Evolutionary conservation across 1,284 basidiomycete genomes (phyloP).

Genomic region (Ceratobasidium sp.): DNA sequence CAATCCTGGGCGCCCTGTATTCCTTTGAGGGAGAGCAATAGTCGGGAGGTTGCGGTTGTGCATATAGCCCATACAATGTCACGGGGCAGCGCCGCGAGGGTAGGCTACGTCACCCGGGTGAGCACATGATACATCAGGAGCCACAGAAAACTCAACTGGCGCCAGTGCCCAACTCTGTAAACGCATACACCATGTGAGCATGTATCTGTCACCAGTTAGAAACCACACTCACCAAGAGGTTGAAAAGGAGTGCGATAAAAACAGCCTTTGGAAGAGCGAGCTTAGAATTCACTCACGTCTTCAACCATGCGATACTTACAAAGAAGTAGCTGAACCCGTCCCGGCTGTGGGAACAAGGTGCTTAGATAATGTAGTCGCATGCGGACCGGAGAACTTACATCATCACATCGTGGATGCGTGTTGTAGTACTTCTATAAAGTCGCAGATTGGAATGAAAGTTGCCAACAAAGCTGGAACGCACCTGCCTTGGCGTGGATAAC

Average conservation of each 20-base stretch:
- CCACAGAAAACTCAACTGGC: conserved; percentile 22
- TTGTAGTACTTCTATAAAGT: background rate
- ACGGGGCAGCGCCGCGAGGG: conserved; percentile 34
- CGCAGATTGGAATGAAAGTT: background rate
- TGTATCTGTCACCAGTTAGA: background rate
- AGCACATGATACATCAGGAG: background rate
- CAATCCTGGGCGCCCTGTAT: conserved; percentile 29
- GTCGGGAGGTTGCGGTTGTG: conserved; percentile 43
- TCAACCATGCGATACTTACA: conserved; percentile 7
- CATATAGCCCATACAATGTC: conserved; percentile 42
- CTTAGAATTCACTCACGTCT: background rate
- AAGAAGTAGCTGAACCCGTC: conserved; percentile 42
- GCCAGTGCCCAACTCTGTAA: conserved; percentile 38
- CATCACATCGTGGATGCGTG: conserved; percentile 26
- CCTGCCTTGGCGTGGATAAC: conserved; percentile 36
- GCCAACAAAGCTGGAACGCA: background rate
- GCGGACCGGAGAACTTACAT: conserved; percentile 21
- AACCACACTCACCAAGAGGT: conserved; percentile 33
- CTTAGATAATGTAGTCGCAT: background rate
- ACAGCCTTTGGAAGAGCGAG: conserved; percentile 11
- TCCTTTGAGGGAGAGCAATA: conserved; percentile 41
- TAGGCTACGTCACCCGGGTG: conserved; percentile 13
- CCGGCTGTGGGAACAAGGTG: conserved; percentile 5
- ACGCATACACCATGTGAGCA: background rate
- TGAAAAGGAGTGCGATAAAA: conserved; percentile 42